Percentiles rank a stretch among this genome's conserved stretches.
phyloP scores from a whole-genome alignment of 176 grass and related monocot genomes.

The Phoenix roebelenii region DNA sequence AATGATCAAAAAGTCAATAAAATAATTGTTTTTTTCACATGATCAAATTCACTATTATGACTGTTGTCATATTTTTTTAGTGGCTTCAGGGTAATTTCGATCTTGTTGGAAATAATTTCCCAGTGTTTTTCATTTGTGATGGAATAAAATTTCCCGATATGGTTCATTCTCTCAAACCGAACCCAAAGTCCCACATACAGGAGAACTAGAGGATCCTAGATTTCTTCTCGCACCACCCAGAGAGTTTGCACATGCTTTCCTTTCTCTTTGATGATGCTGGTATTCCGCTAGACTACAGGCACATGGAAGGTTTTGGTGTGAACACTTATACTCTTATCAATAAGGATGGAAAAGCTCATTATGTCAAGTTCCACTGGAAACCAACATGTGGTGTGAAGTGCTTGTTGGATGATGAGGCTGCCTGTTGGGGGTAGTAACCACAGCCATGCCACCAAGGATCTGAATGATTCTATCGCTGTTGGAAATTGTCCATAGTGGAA shows the following conservation, averaged over 20 bases:
- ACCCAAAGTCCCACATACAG: constrained; percentile 78
- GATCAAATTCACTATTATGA: background rate
- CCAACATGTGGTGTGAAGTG: constrained; percentile 79
- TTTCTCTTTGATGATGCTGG: constrained; percentile 90
- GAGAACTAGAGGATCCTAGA: constrained; percentile 85
- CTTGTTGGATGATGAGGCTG: constrained; percentile 72
- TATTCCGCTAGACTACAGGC: constrained; percentile 76
- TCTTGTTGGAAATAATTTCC: constrained; percentile 90
- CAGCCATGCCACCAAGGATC: constrained; percentile 81
- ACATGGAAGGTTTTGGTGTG: constrained; percentile 91
- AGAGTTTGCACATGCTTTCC: constrained; percentile 87
- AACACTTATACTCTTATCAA: constrained; percentile 74
- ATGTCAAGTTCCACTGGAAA: constrained; percentile 89
- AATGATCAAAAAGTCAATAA: too few relatives aligned
- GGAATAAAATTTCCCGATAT: constrained; percentile 96
- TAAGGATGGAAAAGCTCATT: constrained; percentile 58
- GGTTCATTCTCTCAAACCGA: constrained; percentile 92
- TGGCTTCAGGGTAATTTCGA: constrained; percentile 83
- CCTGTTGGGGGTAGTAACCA: constrained; percentile 37
- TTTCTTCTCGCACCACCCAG: constrained; percentile 89
- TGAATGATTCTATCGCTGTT: constrained; percentile 55
- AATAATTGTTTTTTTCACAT: background rate
- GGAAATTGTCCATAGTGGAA: too few relatives aligned
- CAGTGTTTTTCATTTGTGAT: constrained; percentile 90
- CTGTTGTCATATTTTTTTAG: background rate